A percentile compares a stretch with the other conserved stretches of the same genome.
These are phyloP conservation scores for Aspergillus sp. DNA, from an alignment of 2,329 filamentous ascomycete genomes.

Conservation along the genomic window DNA sequence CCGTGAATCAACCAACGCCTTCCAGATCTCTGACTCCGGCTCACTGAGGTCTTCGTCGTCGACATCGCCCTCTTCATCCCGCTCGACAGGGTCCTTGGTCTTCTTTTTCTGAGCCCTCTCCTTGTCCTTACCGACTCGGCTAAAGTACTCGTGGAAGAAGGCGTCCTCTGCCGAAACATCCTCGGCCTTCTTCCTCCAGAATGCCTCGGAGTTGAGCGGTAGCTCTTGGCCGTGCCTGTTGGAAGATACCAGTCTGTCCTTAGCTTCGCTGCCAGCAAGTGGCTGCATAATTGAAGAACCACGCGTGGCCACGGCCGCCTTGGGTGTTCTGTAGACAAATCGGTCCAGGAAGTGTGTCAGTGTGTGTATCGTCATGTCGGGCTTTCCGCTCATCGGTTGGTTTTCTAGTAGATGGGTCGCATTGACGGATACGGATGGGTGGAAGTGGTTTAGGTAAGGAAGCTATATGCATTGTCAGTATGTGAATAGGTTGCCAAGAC, in stretches of 20 bases:
- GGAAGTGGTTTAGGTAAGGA: conserved; percentile 79
- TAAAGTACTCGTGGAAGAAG: conserved; percentile 99
- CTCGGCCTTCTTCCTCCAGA: conserved; percentile 88
- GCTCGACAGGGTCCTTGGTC: conserved; percentile 52
- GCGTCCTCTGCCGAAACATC: conserved; percentile 88
- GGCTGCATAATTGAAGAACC: conserved; percentile 98
- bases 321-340: conserved; percentile 96
- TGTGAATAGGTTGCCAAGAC: background rate
- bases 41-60: conserved; percentile 49
- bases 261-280: conserved; percentile 63
- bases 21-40: conserved; percentile 82
- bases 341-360: conserved; percentile 95
- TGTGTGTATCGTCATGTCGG: conserved; percentile 85
- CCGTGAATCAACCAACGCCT: conserved; percentile 78
- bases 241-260: conserved; percentile 61
- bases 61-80: conserved; percentile 41
- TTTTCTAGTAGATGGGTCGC: conserved; percentile 70
- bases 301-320: conserved; percentile 62
- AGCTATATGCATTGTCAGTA: conserved; percentile 34
- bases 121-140: conserved; percentile 65
- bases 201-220: conserved; percentile 80
- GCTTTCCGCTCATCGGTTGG: conserved; percentile 76
- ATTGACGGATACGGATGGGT: conserved; percentile 87
- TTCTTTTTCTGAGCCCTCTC: conserved; percentile 40
- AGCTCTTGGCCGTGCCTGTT: conserved; percentile 59